Base-by-base conservation (phyloP, 805 yeast species). In the Metschnikowia gruessii region DNA sequence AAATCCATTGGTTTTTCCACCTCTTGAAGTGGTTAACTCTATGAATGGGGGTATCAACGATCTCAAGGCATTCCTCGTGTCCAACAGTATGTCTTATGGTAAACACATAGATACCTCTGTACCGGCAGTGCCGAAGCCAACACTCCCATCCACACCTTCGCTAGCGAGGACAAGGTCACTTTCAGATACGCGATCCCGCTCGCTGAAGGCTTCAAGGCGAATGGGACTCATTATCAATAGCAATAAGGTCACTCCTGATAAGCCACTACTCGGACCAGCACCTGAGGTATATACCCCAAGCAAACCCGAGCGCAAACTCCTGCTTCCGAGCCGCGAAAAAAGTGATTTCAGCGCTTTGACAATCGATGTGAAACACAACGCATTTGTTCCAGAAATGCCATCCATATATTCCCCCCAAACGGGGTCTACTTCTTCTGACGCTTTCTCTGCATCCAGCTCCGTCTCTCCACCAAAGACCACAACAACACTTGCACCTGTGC, bases 141-240 rank as follows among this genome's bases (percentile, higher is more conserved):
- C 28, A 26, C 28, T 26, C 12, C 45, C 57, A 4, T 35, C 53
- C 2, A 52, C 56, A 4, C 56, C 56, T 1, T 48, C 42, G 17
- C 38, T 66, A 4, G 51, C 62, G 2, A 51, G 75, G 31, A 58
- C 67, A 1, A 56, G 65, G 42, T 60, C 67, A 26, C 56, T 65
- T 4, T 63, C 71, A 1, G 68, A 66, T 15, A 52, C 79, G 1
- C 77, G 75, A 48, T 67, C 68, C 28, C 59, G 60, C 38, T 70
- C 82, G 7, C 75, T 85, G n/a, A 74, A 81, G 45, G 87, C 88
- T 4, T 80, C 87, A 0, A 80, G 85, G 58, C 70, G 92, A 51
- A 85, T 83, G 90, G 92, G 91, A 0, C 76, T 85, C 44, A 80
- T 85, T 32, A 77, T 80, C 43, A 79, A 77, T 45, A 74, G 69